These are phyloP conservation scores for Apiosordaria backusii DNA, from an alignment of 495 filamentous ascomycete genomes.

Conservation along the genomic window DNA sequence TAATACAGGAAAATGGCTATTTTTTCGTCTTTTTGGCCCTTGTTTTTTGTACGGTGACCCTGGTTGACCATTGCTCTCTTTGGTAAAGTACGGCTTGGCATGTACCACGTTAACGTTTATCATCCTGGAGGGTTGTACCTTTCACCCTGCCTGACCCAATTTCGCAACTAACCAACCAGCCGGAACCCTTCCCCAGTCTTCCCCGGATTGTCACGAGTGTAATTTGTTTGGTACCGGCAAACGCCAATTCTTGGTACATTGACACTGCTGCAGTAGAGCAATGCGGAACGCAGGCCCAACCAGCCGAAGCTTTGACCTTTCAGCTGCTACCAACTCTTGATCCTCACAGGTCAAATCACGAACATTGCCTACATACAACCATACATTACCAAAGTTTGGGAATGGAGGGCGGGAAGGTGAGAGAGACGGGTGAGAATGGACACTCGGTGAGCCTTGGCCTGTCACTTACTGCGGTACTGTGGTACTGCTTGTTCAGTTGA, in stretches of 20 bases:
- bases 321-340: neutral
- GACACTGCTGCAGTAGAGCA: neutral
- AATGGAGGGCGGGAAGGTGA: neutral
- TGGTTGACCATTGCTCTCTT: too few relatives aligned
- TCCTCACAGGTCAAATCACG: neutral
- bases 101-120: too few relatives aligned
- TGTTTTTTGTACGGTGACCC: too few relatives aligned
- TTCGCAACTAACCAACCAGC: neutral
- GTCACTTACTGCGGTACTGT: too few relatives aligned
- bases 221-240: neutral
- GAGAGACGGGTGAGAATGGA: neutral
- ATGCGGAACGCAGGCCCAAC: neutral
- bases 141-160: neutral
- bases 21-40: too few relatives aligned
- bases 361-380: neutral
- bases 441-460: neutral
- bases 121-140: too few relatives aligned
- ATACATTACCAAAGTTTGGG: neutral
- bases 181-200: neutral
- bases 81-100: too few relatives aligned
- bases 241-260: neutral
- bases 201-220: neutral
- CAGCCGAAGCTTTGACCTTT: neutral
- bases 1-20: too few relatives aligned
- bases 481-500: too few relatives aligned